Evolutionary conservation across 2,329 filamentous ascomycete species (phyloP), one percentile per base, ranked within the genome.

Genomic region (Ceratocystis harringtonii): DNA sequence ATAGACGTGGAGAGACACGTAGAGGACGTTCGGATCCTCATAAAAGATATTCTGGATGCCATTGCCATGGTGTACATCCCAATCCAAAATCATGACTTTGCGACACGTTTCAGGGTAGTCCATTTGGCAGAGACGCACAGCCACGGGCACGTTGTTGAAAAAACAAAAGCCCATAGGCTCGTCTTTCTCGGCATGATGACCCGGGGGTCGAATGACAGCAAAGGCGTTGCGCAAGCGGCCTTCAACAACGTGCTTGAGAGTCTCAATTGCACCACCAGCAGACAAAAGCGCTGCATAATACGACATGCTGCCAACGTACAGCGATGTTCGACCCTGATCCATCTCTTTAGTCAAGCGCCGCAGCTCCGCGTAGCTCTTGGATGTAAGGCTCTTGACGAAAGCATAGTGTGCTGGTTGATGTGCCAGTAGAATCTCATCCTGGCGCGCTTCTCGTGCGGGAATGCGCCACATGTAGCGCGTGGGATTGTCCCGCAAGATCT

Each of bases 31-130:
- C 0, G 92, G 90, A 70, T 99, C 90, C 45, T 92, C 80, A 73
- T 97, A 97, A 71, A 97, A 97, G 62, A 95, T 92, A 72, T 96
- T 92, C 72, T 99, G 94, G 32, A 95, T 89, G 10, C 94, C 94
- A 73, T 99, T 99, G 65, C 94, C 89, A 70, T 87, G 84, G 68
- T 87, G 84, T 12, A 86, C 87, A 72, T 86, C 89, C 89, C 94
- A 99, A 73, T 99, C 94, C 6, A 99, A 79, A 69, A 99, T 94
- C 65, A 99, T 76, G 22, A 99, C 84, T 75, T 95, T 97, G 65
- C 90, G 85, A 72, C 92, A 96, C 7, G 78, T 77, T 2, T 92
- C 84, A 1, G 89, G 89, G 70, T 89, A 94, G 67, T 91, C 85
- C 64, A 81, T 78, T 73, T 96, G 91, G 72, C 92, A 96, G 12